Base-by-base conservation (phyloP, 2,329 filamentous ascomycete species). In the Sarocladium oryzae region DNA sequence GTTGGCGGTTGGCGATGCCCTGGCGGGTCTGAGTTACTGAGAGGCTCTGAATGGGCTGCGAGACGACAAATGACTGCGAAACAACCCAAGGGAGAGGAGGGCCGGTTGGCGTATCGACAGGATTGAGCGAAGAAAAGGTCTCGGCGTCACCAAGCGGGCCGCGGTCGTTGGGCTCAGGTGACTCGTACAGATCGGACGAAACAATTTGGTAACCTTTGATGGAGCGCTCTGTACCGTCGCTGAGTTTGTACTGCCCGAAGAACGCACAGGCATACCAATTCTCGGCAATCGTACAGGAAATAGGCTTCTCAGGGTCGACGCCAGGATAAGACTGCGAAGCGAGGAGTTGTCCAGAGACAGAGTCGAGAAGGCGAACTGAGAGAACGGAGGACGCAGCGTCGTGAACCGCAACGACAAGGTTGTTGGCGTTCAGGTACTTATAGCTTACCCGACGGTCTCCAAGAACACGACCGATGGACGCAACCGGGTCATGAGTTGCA, bases 181-280 rank as follows among this genome's bases (percentile, higher is more conserved):
- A 96, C 66, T 96, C 93, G 69, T 91, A 97, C 32, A 99, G 80
- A 63, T 99, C 92, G 0, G 88, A 85, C 10, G 96, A 78, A 18
- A 91, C 79, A 7, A 97, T 77, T 60, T 96, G 89, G 66, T 95
- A 88, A 33, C 91, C 91, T 66, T 89, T 89, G 54, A 91, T 79
- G 4, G 72, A 67, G 51, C 77, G 74, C n/a, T 75, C 69, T 16
- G 65, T 63, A 21, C 76, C 71, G 55, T 84, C 79, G 38, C 74
- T 69, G 28, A 84, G 74, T 2, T 71, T 69, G 62, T 84, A 84
- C 58, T 79, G 70, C 32, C 77, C 79, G 60, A 80, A 86, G 66
- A 91, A 88, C 7, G 89, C 86, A 72, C 95, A 97, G 6, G 85
- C 79, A 62, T 95, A 91, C 90, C 92, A 97, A 69, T 99, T 97